Conservation (phyloP, 73 alveolate genomes). For the Tetrahymena elliotti region DNA sequence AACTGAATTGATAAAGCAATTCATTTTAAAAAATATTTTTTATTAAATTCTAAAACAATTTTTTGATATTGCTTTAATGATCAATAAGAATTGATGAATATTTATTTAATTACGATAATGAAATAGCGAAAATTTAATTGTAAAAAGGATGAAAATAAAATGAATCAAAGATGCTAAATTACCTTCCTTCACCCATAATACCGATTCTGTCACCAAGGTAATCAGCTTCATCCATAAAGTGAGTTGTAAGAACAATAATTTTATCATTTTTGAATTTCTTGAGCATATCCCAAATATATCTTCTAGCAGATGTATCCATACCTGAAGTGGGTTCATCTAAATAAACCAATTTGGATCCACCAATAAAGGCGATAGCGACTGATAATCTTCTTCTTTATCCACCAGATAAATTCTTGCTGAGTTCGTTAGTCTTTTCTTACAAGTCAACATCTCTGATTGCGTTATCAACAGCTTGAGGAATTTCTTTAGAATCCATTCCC, state of each 20-base stretch:
- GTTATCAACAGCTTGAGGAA: constrained; percentile 57
- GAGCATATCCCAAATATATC: constrained; percentile 92
- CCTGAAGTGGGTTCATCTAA: constrained; percentile 98
- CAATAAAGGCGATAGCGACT: constrained; percentile 88
- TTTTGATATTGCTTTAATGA: no score
- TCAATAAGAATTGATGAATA: no score
- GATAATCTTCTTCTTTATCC: constrained; percentile 89
- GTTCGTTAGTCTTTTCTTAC: constrained; percentile 43
- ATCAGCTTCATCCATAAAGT: constrained; percentile 98
- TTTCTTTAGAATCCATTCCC: constrained; percentile 62
- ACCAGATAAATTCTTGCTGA: constrained; percentile 81
- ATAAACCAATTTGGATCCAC: constrained; percentile 80
- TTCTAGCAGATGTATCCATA: constrained; percentile 89
- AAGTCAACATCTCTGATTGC: constrained; percentile 81
- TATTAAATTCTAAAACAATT: no score
- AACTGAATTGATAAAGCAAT: no score
- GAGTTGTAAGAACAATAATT: constrained; percentile 93
- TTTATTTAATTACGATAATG: no score
- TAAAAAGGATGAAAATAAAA: no score
- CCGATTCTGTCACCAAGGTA: constrained; percentile 94
- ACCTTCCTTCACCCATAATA: constrained; percentile 83
- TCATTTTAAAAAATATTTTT: no score
- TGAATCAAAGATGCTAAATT: no score
- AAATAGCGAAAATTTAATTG: no score
- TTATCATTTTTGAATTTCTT: constrained; percentile 74